These are phyloP conservation scores for Spergularia bocconei DNA, from an alignment of 148 eudicot genomes.

Conservation along the genomic window DNA sequence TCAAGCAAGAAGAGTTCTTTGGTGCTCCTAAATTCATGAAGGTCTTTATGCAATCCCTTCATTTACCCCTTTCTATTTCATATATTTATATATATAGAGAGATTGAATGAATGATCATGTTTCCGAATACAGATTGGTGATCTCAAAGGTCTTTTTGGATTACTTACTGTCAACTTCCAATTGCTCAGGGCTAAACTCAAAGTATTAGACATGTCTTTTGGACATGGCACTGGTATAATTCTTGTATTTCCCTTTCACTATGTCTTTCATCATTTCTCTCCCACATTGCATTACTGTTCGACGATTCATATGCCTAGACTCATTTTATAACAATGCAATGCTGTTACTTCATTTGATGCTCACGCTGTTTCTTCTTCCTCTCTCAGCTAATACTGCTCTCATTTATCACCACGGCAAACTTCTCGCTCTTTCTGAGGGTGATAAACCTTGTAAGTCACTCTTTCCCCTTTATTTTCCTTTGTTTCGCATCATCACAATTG, in stretches of 20 bases:
- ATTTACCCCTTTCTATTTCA: too few relatives aligned
- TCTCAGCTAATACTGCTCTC: constrained; percentile 87
- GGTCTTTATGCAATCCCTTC: too few relatives aligned
- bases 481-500: neutral
- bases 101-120: too few relatives aligned
- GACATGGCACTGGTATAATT: constrained; percentile 79
- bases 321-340: too few relatives aligned
- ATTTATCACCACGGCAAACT: constrained; percentile 91
- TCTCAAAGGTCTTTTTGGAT: constrained; percentile 79
- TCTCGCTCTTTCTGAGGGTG: constrained; percentile 85
- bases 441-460: constrained; percentile 79
- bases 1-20: constrained; percentile 84
- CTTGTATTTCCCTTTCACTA: too few relatives aligned
- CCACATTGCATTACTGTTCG: neutral
- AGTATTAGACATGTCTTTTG: constrained; percentile 80
- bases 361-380: neutral
- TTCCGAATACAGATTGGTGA: constrained; percentile 67
- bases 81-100: too few relatives aligned
- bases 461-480: constrained; percentile 20
- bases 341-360: neutral
- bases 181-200: constrained; percentile 72
- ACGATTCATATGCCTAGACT: too few relatives aligned
- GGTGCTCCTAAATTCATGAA: constrained; percentile 87
- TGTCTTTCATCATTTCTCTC: neutral
- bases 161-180: constrained; percentile 65